A percentile compares a stretch with the other conserved stretches of the same genome.
Evolutionary conservation across 169 alveolate species (phyloP).

Genomic region (Eimeria zaria): DNA sequence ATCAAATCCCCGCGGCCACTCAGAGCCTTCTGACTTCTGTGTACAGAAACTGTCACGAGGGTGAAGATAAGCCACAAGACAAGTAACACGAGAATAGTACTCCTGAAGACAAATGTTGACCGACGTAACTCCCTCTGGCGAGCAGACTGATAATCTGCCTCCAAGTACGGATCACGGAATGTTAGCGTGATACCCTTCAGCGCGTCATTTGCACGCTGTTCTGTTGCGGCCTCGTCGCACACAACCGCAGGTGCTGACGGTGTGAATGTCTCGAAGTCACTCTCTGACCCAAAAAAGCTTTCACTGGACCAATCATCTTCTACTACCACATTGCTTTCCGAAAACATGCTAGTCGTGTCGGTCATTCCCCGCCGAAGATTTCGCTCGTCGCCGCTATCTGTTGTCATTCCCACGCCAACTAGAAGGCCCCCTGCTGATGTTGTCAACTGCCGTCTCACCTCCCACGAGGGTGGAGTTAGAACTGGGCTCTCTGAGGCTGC

Average conservation of each 20-base stretch:
- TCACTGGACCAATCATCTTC: slow-evolving; percentile 67
- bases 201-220: slow-evolving; percentile 59
- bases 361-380: slow-evolving; percentile 38
- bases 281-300: slow-evolving; percentile 44
- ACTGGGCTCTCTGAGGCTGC: slow-evolving; percentile 72
- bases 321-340: slow-evolving; percentile 35
- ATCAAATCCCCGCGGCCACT: slow-evolving; percentile 9
- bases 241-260: slow-evolving; percentile 57
- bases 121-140: slow-evolving; percentile 66
- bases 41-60: slow-evolving; percentile 4
- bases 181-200: slow-evolving; percentile 54
- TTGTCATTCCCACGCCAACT: neutral
- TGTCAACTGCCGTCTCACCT: slow-evolving; percentile 10
- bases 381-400: slow-evolving; percentile 68
- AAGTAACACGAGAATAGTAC: slow-evolving; percentile 1
- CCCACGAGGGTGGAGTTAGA: slow-evolving; percentile 27
- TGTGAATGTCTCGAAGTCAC: slow-evolving; percentile 25
- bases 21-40: neutral
- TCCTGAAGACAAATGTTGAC: slow-evolving; percentile 23
- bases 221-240: slow-evolving; percentile 59
- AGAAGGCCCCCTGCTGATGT: slow-evolving; percentile 27
- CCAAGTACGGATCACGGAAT: slow-evolving; percentile 64
- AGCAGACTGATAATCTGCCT: slow-evolving; percentile 68
- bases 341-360: slow-evolving; percentile 38
- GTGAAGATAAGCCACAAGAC: slow-evolving; percentile 26